Evolutionary conservation across 169 alveolate genomes (phyloP).

Genomic region (Plasmodium yoelii): DNA sequence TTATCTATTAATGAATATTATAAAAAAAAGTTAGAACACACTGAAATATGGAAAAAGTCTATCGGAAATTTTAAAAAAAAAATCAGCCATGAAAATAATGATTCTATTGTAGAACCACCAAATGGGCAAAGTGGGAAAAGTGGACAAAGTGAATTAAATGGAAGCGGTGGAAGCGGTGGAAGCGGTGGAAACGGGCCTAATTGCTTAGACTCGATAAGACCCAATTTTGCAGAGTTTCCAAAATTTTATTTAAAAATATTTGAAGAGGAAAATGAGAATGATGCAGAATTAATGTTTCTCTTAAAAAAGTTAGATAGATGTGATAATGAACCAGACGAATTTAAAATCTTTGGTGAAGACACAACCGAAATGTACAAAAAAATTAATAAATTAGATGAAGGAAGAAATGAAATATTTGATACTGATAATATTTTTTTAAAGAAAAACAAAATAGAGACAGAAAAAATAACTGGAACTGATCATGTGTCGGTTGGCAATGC

Average conservation of each 20-base stretch:
- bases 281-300: conserved; percentile 44
- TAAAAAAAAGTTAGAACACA: conserved; percentile 58
- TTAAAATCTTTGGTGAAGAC: not conserved
- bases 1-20: conserved; percentile 30
- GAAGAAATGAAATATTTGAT: too few species aligned
- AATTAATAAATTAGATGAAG: too few species aligned
- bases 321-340: not conserved
- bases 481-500: too few species aligned
- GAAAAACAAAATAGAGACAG: too few species aligned
- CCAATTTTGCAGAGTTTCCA: conserved; percentile 13
- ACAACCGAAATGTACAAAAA: too few species aligned
- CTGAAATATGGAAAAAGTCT: conserved; percentile 20
- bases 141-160: not conserved
- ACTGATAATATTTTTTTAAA: too few species aligned
- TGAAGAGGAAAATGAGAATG: conserved; percentile 28
- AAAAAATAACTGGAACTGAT: too few species aligned
- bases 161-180: not conserved
- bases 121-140: too few species aligned
- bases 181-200: not conserved
- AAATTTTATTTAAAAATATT: conserved; percentile 12
- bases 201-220: not conserved
- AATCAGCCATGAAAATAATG: not conserved
- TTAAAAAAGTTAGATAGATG: conserved; percentile 30
- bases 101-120: not conserved
- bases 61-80: conserved; percentile 11